phyloP scores from a whole-genome alignment of 176 grass and related monocot species.

The Triticum urartu region DNA sequence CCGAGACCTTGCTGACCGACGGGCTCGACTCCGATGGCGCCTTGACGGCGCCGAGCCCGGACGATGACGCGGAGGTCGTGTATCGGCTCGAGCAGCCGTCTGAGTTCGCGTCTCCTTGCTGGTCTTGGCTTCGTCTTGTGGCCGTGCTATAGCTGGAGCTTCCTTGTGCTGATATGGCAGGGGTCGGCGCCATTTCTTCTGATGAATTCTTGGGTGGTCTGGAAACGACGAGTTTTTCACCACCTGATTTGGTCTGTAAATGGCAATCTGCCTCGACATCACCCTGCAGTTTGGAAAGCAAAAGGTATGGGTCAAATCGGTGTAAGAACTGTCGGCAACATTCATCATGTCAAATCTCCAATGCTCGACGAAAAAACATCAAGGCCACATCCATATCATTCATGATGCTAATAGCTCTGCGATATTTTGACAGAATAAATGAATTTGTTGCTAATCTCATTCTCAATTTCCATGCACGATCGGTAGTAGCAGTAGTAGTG shows the following conservation, averaged over 20 bases:
- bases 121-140: background rate
- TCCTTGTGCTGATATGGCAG: conserved; percentile 27
- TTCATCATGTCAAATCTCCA: background rate
- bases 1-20: conserved; percentile 36
- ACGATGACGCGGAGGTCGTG: background rate
- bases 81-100: conserved; percentile 40
- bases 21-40: conserved; percentile 45
- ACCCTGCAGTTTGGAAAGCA: conserved; percentile 35
- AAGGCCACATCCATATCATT: background rate
- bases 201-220: background rate
- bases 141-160: conserved; percentile 20
- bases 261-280: background rate
- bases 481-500: background rate
- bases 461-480: too few relatives aligned
- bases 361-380: background rate
- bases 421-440: background rate
- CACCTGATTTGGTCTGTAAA: conserved; percentile 13
- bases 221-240: background rate
- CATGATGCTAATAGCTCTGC: background rate
- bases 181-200: background rate
- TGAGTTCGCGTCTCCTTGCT: conserved; percentile 22
- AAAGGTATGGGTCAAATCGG: background rate
- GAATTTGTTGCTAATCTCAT: background rate
- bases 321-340: background rate
- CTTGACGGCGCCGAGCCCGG: background rate